Percentiles rank a stretch among this genome's conserved stretches.
These are phyloP conservation scores for Pyricularia sp. DNA, from an alignment of 2,329 filamentous ascomycete genomes.

Conservation along the genomic window DNA sequence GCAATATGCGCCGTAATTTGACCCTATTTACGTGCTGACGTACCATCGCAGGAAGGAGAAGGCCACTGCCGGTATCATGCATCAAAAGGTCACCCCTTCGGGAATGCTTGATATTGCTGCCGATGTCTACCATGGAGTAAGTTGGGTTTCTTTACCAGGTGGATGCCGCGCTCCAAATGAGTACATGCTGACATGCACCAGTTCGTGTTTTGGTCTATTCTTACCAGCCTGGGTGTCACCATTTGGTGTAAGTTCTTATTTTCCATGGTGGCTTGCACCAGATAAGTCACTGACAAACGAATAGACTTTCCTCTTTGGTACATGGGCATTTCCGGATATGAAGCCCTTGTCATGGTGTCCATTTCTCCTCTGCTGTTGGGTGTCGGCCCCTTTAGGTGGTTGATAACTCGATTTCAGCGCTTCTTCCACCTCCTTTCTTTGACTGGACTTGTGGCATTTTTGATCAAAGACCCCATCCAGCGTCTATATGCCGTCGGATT, in stretches of 20 bases:
- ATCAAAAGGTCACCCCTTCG: constrained; percentile 60
- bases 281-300: constrained; percentile 7
- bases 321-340: constrained; percentile 97
- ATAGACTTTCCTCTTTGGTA: constrained; percentile 93
- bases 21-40: neutral
- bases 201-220: constrained; percentile 90
- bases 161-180: neutral
- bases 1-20: neutral
- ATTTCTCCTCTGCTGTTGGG: constrained; percentile 72
- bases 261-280: neutral
- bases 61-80: constrained; percentile 60
- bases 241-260: constrained; percentile 59
- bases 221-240: constrained; percentile 79
- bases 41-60: constrained; percentile 51
- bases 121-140: constrained; percentile 84
- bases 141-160: constrained; percentile 17
- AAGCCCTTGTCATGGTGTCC: constrained; percentile 78
- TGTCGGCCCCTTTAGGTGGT: constrained; percentile 56
- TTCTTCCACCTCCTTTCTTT: constrained; percentile 65
- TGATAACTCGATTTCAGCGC: constrained; percentile 60
- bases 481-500: constrained; percentile 78
- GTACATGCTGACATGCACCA: constrained; percentile 28
- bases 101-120: constrained; percentile 73
- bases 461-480: constrained; percentile 59
- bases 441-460: constrained; percentile 69